Conservation (phyloP, 257 asterid species). For the Asclepias syriaca region DNA sequence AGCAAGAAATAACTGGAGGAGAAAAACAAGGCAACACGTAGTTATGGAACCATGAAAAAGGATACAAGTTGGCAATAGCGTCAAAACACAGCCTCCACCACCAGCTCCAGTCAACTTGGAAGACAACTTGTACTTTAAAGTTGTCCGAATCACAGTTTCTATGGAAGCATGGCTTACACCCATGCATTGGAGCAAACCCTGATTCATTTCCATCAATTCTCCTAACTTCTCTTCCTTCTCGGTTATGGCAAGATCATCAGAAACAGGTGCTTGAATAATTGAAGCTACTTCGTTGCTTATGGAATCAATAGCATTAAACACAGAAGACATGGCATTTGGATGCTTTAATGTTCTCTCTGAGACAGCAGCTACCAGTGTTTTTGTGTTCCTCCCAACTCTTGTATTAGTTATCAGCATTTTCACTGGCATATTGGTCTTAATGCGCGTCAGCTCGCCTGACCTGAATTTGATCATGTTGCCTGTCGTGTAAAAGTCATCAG, state of each 20-base stretch:
- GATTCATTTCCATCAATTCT: conserved; percentile 93
- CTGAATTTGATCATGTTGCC: conserved; percentile 90
- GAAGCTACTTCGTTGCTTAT: conserved; percentile 79
- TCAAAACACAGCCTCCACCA: conserved; percentile 97
- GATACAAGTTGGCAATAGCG: conserved; percentile 89
- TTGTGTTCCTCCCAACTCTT: conserved; percentile 87
- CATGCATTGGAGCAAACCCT: conserved; percentile 91
- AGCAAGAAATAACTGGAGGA: background rate
- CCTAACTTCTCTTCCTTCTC: conserved; percentile 87
- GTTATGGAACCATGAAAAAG: conserved; percentile 24
- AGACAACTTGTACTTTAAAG: conserved; percentile 68
- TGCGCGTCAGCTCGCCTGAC: conserved; percentile 73
- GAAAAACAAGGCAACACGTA: conserved; percentile 8
- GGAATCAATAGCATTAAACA: conserved; percentile 77
- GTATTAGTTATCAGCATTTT: conserved; percentile 95
- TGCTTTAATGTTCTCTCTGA: conserved; percentile 75
- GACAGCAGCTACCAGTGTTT: conserved; percentile 75
- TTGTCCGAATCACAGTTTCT: conserved; percentile 70
- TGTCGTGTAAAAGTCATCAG: conserved; percentile 28
- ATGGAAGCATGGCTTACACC: conserved; percentile 92
- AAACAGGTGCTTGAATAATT: conserved; percentile 72
- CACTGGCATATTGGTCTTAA: conserved; percentile 87
- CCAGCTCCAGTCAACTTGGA: conserved; percentile 98
- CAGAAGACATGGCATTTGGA: conserved; percentile 72
- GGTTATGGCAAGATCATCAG: conserved; percentile 82